phyloP scores from a whole-genome alignment of 2,329 filamentous ascomycete genomes.

The Penicillium sp. region DNA sequence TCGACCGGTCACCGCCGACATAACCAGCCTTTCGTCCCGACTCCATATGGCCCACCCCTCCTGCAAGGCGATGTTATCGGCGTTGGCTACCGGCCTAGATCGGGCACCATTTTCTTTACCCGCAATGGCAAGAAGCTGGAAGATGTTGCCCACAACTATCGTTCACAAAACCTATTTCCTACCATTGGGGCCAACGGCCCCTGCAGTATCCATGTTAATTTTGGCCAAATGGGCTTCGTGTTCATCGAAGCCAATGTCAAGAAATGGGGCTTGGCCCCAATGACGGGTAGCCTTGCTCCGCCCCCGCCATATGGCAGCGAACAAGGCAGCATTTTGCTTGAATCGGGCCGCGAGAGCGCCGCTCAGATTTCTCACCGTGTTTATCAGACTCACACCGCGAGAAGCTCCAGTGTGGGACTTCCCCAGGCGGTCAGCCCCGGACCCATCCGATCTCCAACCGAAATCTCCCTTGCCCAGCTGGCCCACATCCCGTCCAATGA shows the following conservation, averaged over 20 bases:
- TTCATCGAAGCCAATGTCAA: constrained; percentile 99
- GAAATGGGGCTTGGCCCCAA: constrained; percentile 96
- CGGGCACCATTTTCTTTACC: constrained; percentile 94
- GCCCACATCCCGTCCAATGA: constrained; percentile 63
- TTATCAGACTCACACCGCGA: constrained; percentile 60
- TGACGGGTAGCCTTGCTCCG: constrained; percentile 89
- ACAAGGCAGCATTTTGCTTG: constrained; percentile 90
- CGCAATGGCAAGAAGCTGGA: constrained; percentile 97
- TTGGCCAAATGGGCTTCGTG: constrained; percentile 95
- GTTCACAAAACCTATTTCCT: constrained; percentile 94
- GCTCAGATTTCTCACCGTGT: constrained; percentile 37
- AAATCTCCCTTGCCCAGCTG: constrained; percentile 88
- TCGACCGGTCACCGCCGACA: constrained; percentile 81
- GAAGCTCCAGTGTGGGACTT: constrained; percentile 73
- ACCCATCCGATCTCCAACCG: constrained; percentile 82
- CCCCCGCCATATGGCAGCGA: constrained; percentile 96
- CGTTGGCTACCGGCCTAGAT: constrained; percentile 88
- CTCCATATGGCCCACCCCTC: constrained; percentile 73
- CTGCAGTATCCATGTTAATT: constrained; percentile 89
- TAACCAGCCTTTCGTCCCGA: constrained; percentile 83
- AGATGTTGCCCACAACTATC: constrained; percentile 86
- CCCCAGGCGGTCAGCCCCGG: constrained; percentile 75
- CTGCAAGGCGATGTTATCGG: constrained; percentile 95
- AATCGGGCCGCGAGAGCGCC: constrained; percentile 64
- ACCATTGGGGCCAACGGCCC: constrained; percentile 95